Conservation (phyloP, 75 land plant species). For the Pinus albicaulis region DNA sequence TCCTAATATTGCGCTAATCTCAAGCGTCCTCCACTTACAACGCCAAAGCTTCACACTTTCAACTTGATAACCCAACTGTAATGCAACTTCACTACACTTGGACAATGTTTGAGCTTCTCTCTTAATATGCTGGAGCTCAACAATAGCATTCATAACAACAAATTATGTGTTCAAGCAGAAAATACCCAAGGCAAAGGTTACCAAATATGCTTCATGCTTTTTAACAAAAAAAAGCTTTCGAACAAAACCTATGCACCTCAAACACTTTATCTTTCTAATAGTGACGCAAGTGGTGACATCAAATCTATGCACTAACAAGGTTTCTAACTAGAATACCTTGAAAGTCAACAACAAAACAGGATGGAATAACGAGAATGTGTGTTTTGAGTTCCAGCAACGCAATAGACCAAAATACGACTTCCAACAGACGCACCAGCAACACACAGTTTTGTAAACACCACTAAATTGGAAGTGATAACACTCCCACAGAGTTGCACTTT, state of each 20-base stretch:
- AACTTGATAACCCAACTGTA: not conserved
- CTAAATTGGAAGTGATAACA: too few species aligned
- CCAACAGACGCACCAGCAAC: too few species aligned
- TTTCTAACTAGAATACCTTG: slow-evolving; percentile 1
- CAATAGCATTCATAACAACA: not conserved
- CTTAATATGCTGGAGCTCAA: not conserved
- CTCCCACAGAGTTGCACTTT: too few species aligned
- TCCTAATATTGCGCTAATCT: too few species aligned
- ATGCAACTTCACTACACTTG: not conserved
- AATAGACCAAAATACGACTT: too few species aligned
- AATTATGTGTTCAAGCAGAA: not conserved
- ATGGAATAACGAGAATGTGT: not conserved
- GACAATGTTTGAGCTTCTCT: not conserved
- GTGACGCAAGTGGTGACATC: not conserved
- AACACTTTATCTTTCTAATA: not conserved
- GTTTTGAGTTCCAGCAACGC: not conserved
- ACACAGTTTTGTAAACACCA: too few species aligned
- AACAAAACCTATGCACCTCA: not conserved
- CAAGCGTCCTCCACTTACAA: too few species aligned
- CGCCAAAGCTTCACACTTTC: too few species aligned
- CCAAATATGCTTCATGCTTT: not conserved
- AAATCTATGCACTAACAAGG: not conserved
- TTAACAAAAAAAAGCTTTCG: not conserved
- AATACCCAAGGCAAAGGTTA: not conserved
- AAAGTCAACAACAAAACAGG: slow-evolving; percentile 1